Percentiles rank a stretch among this genome's conserved stretches.
phyloP scores from a whole-genome alignment of 2,329 filamentous ascomycete genomes.

The Clonostachys chloroleuca region DNA sequence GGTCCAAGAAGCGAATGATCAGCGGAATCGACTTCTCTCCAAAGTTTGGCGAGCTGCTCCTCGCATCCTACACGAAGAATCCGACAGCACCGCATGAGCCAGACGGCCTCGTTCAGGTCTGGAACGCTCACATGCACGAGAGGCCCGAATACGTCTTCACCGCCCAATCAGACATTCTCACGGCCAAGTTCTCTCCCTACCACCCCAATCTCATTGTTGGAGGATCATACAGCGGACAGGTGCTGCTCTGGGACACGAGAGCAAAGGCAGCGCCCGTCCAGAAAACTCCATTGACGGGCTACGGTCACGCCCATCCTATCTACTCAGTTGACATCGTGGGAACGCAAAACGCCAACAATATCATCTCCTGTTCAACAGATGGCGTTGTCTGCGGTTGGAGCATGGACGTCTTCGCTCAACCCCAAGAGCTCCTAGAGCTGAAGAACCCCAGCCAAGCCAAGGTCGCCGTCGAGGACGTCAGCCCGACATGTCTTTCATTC shows the following conservation, averaged over 20 bases:
- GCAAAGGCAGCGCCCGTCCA: slow-evolving; percentile 86
- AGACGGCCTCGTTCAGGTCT: slow-evolving; percentile 89
- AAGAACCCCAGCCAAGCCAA: slow-evolving; percentile 81
- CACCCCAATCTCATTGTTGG: slow-evolving; percentile 95
- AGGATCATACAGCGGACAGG: slow-evolving; percentile 93
- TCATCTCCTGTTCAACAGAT: slow-evolving; percentile 94
- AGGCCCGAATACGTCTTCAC: slow-evolving; percentile 96
- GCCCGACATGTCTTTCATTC: slow-evolving; percentile 91
- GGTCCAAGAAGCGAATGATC: slow-evolving; percentile 97
- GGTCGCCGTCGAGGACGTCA: slow-evolving; percentile 77
- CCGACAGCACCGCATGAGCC: slow-evolving; percentile 91
- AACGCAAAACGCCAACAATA: slow-evolving; percentile 98
- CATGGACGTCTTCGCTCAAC: slow-evolving; percentile 95
- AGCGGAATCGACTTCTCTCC: slow-evolving; percentile 93
- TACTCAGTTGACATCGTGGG: slow-evolving; percentile 95
- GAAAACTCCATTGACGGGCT: slow-evolving; percentile 92
- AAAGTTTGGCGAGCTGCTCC: slow-evolving; percentile 88
- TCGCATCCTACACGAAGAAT: slow-evolving; percentile 97
- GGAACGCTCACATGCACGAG: slow-evolving; percentile 94
- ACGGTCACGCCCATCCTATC: slow-evolving; percentile 92
- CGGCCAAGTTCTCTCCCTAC: slow-evolving; percentile 97
- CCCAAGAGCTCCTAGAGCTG: slow-evolving; percentile 88
- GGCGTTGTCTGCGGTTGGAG: slow-evolving; percentile 97
- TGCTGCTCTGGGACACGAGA: slow-evolving; percentile 94
- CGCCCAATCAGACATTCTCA: slow-evolving; percentile 90